These are phyloP conservation scores for Monilinia vaccinii-corymbosi DNA, from an alignment of 2,329 filamentous ascomycete genomes.

Conservation along the genomic window DNA sequence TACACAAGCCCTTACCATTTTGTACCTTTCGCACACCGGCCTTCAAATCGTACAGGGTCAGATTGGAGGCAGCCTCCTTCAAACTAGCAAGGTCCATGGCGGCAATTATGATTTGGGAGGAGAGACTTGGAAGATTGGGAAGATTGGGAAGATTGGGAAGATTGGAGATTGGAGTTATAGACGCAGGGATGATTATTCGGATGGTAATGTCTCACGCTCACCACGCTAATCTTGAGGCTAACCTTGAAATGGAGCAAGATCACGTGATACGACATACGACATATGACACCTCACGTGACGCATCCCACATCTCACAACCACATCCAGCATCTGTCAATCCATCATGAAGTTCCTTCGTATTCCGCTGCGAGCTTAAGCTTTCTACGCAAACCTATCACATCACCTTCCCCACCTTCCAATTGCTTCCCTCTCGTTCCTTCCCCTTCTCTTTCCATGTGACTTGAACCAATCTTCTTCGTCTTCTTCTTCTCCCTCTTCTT, in stretches of 20 bases:
- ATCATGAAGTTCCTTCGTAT: slow-evolving; percentile 1
- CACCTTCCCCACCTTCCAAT: too few species aligned
- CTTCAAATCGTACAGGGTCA: slow-evolving; percentile 67
- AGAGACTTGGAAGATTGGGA: neutral
- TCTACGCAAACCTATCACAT: too few species aligned
- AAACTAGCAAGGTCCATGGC: slow-evolving; percentile 59
- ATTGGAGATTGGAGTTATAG: neutral
- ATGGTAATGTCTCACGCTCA: too few species aligned
- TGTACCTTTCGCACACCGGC: slow-evolving; percentile 68
- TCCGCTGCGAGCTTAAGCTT: neutral
- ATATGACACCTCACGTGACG: too few species aligned
- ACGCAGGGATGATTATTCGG: slow-evolving; percentile 11
- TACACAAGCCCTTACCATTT: slow-evolving; percentile 49
- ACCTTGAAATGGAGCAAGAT: neutral
- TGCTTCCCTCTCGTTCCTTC: too few species aligned
- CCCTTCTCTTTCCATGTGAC: too few species aligned
- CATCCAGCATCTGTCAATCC: too few species aligned
- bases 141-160: neutral
- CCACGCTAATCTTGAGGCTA: neutral
- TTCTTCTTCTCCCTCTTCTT: too few species aligned
- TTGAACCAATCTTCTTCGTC: too few species aligned
- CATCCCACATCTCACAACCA: too few species aligned
- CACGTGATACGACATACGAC: neutral
- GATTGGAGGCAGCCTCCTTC: slow-evolving; percentile 62
- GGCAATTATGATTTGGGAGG: neutral